Evolutionary conservation across 495 filamentous ascomycete species (phyloP), one percentile per base, ranked within the genome.

Genomic region (Xylaria curta): DNA sequence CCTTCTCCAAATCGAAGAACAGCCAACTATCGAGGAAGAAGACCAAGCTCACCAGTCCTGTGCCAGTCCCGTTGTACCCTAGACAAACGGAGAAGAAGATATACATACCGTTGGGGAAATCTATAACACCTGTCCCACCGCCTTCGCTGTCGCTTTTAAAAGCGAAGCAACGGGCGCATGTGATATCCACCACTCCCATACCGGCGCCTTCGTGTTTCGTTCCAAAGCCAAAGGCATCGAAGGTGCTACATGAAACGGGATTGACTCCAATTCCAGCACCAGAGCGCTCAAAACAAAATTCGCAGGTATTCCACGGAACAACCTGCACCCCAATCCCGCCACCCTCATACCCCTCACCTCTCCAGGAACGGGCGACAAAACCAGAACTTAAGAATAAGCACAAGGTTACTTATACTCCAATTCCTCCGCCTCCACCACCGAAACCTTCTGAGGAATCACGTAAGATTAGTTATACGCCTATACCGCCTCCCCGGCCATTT

Each of bases 41-140:
- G 21, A 44, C 21, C 15, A 17, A 61, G 58, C 68, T 70, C 70
- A 62, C 38, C 63, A 75, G 68, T 36, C 72, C 69, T 42, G 62
- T 77, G 28, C 69, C 73, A 46, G 70, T 72, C 19, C 74, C 76
- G 28, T 15, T 31, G 24, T 54, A 42, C 21, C 72, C 70, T 46
- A 58, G 54, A 24, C 60, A 26, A 26, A 10, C 58, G 4, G 3
- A 54, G 17, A 74, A 36, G 26, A 67, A 19, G 19, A 60, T 44
- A 15, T 28, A 31, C 28, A 17, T n/a, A 36, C 40, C 69, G 4
- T 0, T 19, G 15, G 15, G 21, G 17, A 54, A 71, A 38, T 17
- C 49, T 24, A 66, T 67, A 13, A 71, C 46, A 8, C 60, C 47
- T 17, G 49, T 65, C 17, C 49, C 69, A 36, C 19, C 62, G 15